These are phyloP conservation scores for Mucor indicus DNA, from an alignment of 371 early-diverging fungal genomes.

Conservation along the genomic window DNA sequence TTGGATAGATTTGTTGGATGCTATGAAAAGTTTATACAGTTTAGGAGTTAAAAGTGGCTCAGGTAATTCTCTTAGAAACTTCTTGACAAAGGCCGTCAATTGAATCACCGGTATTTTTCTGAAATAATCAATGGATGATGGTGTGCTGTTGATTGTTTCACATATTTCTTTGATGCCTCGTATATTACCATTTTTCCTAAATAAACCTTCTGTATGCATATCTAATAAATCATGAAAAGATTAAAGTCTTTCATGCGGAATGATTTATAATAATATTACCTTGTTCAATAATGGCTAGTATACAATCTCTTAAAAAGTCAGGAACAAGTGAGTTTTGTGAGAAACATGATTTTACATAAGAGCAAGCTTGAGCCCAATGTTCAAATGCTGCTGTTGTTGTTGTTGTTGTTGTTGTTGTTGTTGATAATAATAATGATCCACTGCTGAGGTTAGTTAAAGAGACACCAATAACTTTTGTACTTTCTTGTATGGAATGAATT, in stretches of 20 bases:
- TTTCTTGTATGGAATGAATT: not conserved
- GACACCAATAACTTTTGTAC: conserved; percentile 13
- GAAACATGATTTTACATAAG: conserved; percentile 24
- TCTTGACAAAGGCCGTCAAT: conserved; percentile 90
- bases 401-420: not conserved
- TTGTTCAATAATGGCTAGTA: conserved; percentile 16
- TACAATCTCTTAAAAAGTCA: conserved; percentile 17
- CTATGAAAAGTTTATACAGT: conserved; percentile 75
- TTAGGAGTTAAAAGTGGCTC: conserved; percentile 90
- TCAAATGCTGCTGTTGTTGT: conserved; percentile 1
- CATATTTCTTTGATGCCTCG: conserved; percentile 75
- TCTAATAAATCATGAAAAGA: conserved; percentile 67
- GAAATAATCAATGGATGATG: conserved; percentile 30
- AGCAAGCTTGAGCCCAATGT: conserved; percentile 6
- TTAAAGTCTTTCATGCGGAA: conserved; percentile 60
- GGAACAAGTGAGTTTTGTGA: conserved; percentile 12
- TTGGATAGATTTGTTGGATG: conserved; percentile 34
- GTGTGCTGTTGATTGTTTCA: conserved; percentile 64
- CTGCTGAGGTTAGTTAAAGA: conserved; percentile 10
- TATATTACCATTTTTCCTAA: conserved; percentile 97
- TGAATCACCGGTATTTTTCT: conserved; percentile 71
- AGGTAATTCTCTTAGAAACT: conserved; percentile 89
- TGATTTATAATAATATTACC: conserved; percentile 46
- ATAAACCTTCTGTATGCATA: conserved; percentile 88
- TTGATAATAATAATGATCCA: not conserved